Conservation (phyloP, 2,329 filamentous ascomycete genomes). For the Exutisphaerella laricina region DNA sequence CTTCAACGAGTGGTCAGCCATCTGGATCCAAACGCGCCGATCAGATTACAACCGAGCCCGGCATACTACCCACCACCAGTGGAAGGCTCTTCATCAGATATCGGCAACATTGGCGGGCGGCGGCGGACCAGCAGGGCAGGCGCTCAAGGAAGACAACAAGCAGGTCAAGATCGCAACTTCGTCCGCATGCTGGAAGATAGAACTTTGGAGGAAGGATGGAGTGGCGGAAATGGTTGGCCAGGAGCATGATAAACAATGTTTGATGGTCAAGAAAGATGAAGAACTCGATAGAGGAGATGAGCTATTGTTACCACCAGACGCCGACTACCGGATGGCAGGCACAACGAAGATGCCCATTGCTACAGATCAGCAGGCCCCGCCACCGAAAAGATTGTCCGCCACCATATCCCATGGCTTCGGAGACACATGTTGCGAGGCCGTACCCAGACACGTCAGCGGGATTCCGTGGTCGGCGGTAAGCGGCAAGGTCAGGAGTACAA, state of each 20-base stretch:
- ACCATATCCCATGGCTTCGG: too few relatives aligned
- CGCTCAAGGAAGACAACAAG: constrained; percentile 33
- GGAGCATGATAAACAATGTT: constrained; percentile 11
- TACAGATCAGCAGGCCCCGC: too few relatives aligned
- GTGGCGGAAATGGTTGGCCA: constrained; percentile 23
- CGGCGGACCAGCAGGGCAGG: constrained; percentile 57
- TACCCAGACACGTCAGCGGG: too few relatives aligned
- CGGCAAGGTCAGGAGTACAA: too few relatives aligned
- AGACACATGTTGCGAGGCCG: too few relatives aligned
- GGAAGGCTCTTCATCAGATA: constrained; percentile 66
- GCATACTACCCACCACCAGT: constrained; percentile 94
- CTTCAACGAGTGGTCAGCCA: constrained; percentile 95
- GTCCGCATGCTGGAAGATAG: constrained; percentile 92
- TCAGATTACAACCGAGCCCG: constrained; percentile 87
- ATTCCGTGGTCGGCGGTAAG: too few relatives aligned
- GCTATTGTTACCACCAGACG: constrained; percentile 1
- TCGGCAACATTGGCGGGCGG: constrained; percentile 63
- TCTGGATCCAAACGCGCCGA: constrained; percentile 88
- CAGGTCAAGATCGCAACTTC: constrained; percentile 61
- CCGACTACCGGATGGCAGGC: not conserved
- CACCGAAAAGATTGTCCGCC: not conserved
- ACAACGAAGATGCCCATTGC: too few relatives aligned
- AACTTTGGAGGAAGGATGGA: constrained; percentile 80
- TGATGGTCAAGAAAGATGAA: constrained; percentile 1
- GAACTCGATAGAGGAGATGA: not conserved